These are phyloP conservation scores for Scortechinia acanthostroma DNA, from an alignment of 2,329 filamentous ascomycete species.

Conservation along the genomic window DNA sequence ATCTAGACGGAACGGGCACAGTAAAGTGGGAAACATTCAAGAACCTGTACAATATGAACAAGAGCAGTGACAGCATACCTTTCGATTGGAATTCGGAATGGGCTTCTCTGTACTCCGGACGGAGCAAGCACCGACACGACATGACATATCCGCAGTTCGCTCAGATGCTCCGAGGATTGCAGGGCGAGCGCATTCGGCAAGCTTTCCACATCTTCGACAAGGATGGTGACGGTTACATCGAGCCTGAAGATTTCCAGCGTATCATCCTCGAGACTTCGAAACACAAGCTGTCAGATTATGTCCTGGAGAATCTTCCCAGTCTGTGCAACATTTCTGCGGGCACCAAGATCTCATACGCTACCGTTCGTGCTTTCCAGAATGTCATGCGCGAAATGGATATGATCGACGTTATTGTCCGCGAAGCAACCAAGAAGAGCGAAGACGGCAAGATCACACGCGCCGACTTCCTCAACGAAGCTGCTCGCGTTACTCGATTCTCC, in stretches of 20 bases:
- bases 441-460: slow-evolving; percentile 91
- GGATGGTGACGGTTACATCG: slow-evolving; percentile 79
- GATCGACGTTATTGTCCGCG: slow-evolving; percentile 85
- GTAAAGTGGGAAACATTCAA: slow-evolving; percentile 89
- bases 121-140: slow-evolving; percentile 73
- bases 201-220: slow-evolving; percentile 89
- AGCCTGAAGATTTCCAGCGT: slow-evolving; percentile 89
- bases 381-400: slow-evolving; percentile 97
- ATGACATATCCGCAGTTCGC: slow-evolving; percentile 96
- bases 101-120: slow-evolving; percentile 86
- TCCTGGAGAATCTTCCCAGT: slow-evolving; percentile 82
- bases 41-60: slow-evolving; percentile 79
- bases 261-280: slow-evolving; percentile 88
- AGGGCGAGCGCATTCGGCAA: slow-evolving; percentile 91
- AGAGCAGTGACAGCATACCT: slow-evolving; percentile 74
- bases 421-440: slow-evolving; percentile 72
- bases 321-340: slow-evolving; percentile 89
- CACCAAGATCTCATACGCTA: slow-evolving; percentile 94
- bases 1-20: slow-evolving; percentile 72
- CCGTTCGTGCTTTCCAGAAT: slow-evolving; percentile 95
- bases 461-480: slow-evolving; percentile 91
- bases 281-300: slow-evolving; percentile 95
- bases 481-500: slow-evolving; percentile 84
- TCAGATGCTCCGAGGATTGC: slow-evolving; percentile 92
- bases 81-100: slow-evolving; percentile 98